Evolutionary conservation across 805 yeast genomes (phyloP), one percentile per base, ranked within the genome.

Genomic region (Jamesozyma rosinii): DNA sequence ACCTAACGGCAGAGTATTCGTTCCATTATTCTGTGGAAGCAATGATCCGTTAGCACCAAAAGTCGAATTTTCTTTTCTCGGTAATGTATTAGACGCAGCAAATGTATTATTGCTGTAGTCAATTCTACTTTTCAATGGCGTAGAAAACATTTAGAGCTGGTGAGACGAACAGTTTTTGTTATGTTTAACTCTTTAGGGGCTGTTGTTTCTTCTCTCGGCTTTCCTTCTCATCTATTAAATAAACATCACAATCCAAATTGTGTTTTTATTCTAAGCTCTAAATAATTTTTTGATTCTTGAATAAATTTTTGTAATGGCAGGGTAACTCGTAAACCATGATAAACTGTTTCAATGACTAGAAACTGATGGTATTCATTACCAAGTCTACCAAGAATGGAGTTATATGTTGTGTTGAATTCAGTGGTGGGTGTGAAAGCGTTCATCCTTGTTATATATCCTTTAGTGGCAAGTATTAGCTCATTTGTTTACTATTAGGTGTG

Each of bases 51-150:
- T 36, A 20, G 19, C 21, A 6, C 29, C 29, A 24, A 24, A 24
- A 24, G 6, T 6, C 5, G 32, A 35, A 22, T 21, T 31, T 17
- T 35, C 40, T 29, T 43, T 45, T 17, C 42, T 46, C 10, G 52
- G 40, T 27, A 49, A 39, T 8, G 46, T 47, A n/a, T 49, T 50
- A 29, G 48, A 41, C 11, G 50, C 52, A 41, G 48, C 51, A 38
- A 46, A 46, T 2, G 55, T 47, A 29, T 46, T 44, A 36, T 46
- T 49, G 38, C 47, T 52, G 50, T 59, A 59, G 45, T 55, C 58
- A 39, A 54, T 50, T 37, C 60, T 54, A 39, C 52, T 59, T 45
- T 54, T 59, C 50, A 61, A 49, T 15, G 65, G 65, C 19, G 65
- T 61, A 17, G 65, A 61, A 49, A 52, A 61, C 62, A 61, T 61